A percentile compares a stretch with the other conserved stretches of the same genome.
These are phyloP conservation scores for Lasiosphaeris hirsuta DNA, from an alignment of 495 filamentous ascomycete genomes.

Conservation along the genomic window DNA sequence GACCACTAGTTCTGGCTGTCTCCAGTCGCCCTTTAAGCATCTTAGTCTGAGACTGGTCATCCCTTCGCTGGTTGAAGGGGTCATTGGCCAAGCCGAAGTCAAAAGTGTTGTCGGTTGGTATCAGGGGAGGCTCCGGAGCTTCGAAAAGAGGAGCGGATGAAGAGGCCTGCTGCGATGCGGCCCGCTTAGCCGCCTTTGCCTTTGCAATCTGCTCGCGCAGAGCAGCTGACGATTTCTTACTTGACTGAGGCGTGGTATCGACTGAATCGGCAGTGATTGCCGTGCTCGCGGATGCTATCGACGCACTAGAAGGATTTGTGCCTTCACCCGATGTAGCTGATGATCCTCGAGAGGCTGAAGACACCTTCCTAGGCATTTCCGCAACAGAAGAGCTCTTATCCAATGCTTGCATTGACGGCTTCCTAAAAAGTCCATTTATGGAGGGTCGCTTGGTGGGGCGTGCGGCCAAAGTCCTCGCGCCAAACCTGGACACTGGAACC, in stretches of 20 bases:
- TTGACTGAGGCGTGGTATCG: conserved; percentile 34
- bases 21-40: conserved; percentile 74
- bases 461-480: conserved; percentile 48
- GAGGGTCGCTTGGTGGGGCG: conserved; percentile 54
- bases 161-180: conserved; percentile 45
- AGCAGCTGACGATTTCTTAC: conserved; percentile 70
- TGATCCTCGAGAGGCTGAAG: conserved; percentile 42
- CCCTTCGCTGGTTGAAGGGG: conserved; percentile 64
- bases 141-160: conserved; percentile 25
- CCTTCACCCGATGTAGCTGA: conserved; percentile 49
- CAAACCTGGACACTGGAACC: conserved; percentile 35
- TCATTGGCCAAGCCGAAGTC: conserved; percentile 54
- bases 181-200: conserved; percentile 80
- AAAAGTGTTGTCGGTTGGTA: conserved; percentile 49
- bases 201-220: conserved; percentile 89
- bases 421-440: conserved; percentile 51
- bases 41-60: conserved; percentile 55
- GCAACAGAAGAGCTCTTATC: conserved; percentile 28
- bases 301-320: conserved; percentile 33
- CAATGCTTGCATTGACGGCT: conserved; percentile 45
- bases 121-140: conserved; percentile 41
- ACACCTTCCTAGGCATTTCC: conserved; percentile 37
- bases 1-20: conserved; percentile 72
- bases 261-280: conserved; percentile 35
- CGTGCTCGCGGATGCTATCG: conserved; percentile 37